Percentiles rank a stretch among this genome's conserved stretches.
These are phyloP conservation scores for Cytospora chrysosperma DNA, from an alignment of 2,329 filamentous ascomycete species.

Conservation along the genomic window DNA sequence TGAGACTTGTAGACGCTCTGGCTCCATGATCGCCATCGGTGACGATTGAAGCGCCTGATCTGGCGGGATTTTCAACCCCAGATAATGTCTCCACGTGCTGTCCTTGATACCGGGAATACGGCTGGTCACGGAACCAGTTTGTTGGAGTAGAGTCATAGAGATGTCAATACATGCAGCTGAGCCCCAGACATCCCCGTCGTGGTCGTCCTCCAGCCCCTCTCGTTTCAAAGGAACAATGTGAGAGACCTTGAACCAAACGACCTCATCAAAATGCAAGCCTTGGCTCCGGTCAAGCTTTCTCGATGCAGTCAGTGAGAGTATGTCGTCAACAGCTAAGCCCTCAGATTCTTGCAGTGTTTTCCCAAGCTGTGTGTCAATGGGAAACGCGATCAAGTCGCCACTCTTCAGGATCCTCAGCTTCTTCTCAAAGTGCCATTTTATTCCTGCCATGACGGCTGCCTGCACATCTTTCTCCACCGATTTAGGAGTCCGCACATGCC, in stretches of 20 bases:
- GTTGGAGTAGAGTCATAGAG: conserved; percentile 82
- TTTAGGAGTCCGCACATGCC: conserved; percentile 85
- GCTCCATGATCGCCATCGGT: conserved; percentile 44
- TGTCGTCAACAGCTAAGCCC: conserved; percentile 71
- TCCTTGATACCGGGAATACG: conserved; percentile 73
- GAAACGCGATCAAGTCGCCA: conserved; percentile 85
- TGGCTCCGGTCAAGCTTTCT: conserved; percentile 28
- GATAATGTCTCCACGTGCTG: conserved; percentile 86
- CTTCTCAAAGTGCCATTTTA: conserved; percentile 86
- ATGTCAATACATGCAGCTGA: conserved; percentile 84
- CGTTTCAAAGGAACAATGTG: conserved; percentile 61
- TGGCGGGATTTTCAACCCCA: conserved; percentile 70
- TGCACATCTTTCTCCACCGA: conserved; percentile 85
- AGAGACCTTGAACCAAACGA: conserved; percentile 92
- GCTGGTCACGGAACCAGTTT: conserved; percentile 83
- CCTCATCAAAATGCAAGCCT: conserved; percentile 50
- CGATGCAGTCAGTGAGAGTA: conserved; percentile 51
- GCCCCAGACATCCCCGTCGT: conserved; percentile 74
- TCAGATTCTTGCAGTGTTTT: conserved; percentile 70
- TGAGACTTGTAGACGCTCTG: conserved; percentile 51
- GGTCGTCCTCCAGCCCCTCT: conserved; percentile 56
- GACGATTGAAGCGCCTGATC: conserved; percentile 43
- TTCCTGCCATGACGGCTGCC: conserved; percentile 77
- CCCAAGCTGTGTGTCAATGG: conserved; percentile 83
- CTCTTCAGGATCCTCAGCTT: conserved; percentile 79